Evolutionary conservation across 2,329 filamentous ascomycete species (phyloP).

Genomic region (Penicillium sp.): DNA sequence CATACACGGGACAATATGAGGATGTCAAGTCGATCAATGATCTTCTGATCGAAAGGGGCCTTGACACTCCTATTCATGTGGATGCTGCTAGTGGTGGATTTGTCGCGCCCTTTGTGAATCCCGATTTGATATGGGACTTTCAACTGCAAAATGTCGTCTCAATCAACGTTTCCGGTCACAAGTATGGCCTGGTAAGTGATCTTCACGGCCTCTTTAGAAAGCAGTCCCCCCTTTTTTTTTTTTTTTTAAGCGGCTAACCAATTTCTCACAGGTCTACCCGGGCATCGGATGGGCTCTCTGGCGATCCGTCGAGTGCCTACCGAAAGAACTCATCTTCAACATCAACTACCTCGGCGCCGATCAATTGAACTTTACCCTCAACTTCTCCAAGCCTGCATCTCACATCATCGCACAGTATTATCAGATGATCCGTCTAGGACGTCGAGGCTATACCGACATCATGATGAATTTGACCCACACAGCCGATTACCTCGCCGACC

Average conservation of each 20-base stretch:
- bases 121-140: not conserved
- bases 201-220: too few species aligned
- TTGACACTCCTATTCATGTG: not conserved
- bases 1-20: not conserved
- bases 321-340: not conserved
- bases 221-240: too few species aligned
- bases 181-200: not conserved
- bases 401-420: not conserved
- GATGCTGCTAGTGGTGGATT: not conserved
- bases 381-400: not conserved
- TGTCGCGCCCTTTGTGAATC: not conserved
- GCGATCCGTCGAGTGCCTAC: not conserved
- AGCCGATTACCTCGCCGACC: not conserved
- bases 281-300: not conserved
- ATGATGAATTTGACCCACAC: not conserved
- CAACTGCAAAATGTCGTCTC: not conserved
- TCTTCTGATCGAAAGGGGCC: not conserved
- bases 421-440: not conserved
- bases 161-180: not conserved
- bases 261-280: not conserved
- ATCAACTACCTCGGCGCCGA: not conserved
- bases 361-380: not conserved
- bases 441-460: not conserved
- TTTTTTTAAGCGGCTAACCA: not conserved
- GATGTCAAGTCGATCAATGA: not conserved